Percentiles rank a stretch among this genome's conserved stretches.
Evolutionary conservation across 257 asterid genomes (phyloP).

Genomic region (Solanum sejunctum): DNA sequence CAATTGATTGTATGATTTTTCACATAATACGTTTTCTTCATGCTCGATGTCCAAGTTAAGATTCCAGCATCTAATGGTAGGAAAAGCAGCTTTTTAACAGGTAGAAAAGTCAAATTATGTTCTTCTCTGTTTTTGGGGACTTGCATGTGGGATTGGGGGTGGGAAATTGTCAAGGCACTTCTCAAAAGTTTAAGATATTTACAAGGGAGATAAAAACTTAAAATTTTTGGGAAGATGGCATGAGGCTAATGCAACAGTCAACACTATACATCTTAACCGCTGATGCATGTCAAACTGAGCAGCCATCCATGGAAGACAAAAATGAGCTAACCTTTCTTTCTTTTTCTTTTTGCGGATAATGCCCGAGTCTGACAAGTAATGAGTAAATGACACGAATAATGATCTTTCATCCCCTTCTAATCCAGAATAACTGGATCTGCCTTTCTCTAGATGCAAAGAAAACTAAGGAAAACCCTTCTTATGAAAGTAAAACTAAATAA

Average conservation of each 20-base stretch:
- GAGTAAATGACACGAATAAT: background rate
- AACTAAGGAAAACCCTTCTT: background rate
- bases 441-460: background rate
- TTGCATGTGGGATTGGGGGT: background rate
- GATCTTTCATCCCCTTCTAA: background rate
- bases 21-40: background rate
- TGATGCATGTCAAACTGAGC: background rate
- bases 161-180: background rate
- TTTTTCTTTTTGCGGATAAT: background rate
- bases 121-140: background rate
- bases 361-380: background rate
- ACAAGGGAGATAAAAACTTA: background rate
- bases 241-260: background rate
- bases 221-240: background rate
- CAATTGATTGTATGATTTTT: background rate
- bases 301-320: background rate
- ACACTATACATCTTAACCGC: background rate
- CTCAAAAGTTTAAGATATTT: background rate
- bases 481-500: background rate
- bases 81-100: background rate
- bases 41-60: background rate
- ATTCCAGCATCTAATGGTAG: background rate
- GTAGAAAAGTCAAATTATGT: background rate
- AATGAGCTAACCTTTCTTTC: background rate
- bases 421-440: background rate